Evolutionary conservation across 768 basidiomycete genomes (phyloP), one percentile per base, ranked within the genome.

Genomic region (Paxillus ammoniavirescens): DNA sequence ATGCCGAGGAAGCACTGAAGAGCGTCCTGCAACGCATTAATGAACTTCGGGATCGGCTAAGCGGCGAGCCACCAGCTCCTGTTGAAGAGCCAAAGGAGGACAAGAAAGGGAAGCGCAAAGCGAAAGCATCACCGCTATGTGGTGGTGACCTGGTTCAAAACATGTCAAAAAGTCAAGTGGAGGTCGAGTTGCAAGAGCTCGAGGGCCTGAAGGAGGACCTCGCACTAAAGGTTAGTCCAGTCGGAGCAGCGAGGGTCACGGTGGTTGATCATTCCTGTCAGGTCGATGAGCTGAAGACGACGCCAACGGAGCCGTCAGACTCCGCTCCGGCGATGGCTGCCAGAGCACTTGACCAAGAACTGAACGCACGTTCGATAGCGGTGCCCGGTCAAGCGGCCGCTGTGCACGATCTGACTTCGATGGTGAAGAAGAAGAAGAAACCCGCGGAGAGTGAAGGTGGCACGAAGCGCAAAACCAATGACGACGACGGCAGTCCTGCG

Each of bases 271-370:
- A 12, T 38, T n/a, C n/a, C 9, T 26, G 26, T 21, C 55, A 94
- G 92, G 86, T 98, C 15, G 95, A 97, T 49, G 95, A 98, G 62
- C 77, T 97, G 31, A 95, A 91, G 72, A 83, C 84, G 5, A 78
- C 85, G 5, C 93, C 93, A 0, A 83, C 81, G 46, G 81, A 91
- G 14, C 65, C 75, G 8, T 64, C 76, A 21, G 71, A 72, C 33
- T 83, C 83, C 35, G 89, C 88, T 1, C 87, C 88, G 2, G 86
- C 78, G n/a, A 62, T 87, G 53, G 90, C 75, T 17, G 87, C 87
- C 14, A 82, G 78, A 58, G 87, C 81, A 3, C 74, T 93, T 18
- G 90, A 93, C 60, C 74, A 75, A 45, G 90, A 88, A 55, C 76
- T 93, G 26, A 88, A 86, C 52, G 69, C 68, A 33, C 69, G 62